Evolutionary conservation across 2,329 filamentous ascomycete genomes (phyloP).

Genomic region (Diaporthe vexans): DNA sequence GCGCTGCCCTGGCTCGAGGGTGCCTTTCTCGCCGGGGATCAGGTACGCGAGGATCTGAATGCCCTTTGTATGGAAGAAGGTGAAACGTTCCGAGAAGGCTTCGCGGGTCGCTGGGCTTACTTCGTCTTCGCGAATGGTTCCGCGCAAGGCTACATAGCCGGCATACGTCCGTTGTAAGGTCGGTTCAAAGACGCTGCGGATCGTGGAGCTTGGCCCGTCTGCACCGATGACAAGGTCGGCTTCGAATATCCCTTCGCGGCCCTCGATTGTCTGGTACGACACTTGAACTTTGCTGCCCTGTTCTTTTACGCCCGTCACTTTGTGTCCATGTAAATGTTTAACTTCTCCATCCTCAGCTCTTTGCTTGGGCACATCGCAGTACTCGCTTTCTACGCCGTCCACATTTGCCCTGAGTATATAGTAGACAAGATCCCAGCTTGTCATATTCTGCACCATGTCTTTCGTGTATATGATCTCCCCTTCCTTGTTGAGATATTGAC

Average conservation of each 20-base stretch:
- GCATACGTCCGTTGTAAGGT: constrained; percentile 50
- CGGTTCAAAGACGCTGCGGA: constrained; percentile 52
- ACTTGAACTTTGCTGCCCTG: constrained; percentile 49
- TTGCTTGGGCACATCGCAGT: constrained; percentile 49
- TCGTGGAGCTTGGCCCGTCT: constrained; percentile 58
- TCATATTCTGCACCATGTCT: constrained; percentile 59
- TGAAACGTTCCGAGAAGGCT: constrained; percentile 55
- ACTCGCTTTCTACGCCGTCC: constrained; percentile 53
- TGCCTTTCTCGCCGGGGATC: constrained; percentile 56
- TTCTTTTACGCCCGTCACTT: constrained; percentile 49
- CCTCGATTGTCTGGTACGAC: constrained; percentile 50
- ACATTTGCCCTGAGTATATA: constrained; percentile 60
- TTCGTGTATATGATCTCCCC: constrained; percentile 52
- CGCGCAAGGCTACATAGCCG: constrained; percentile 59
- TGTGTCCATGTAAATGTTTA: constrained; percentile 51
- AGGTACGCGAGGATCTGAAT: constrained; percentile 59
- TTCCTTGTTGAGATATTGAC: constrained; percentile 52
- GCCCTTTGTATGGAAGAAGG: constrained; percentile 55
- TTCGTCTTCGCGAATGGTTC: constrained; percentile 56
- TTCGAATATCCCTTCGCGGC: constrained; percentile 48
- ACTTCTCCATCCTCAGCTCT: constrained; percentile 48
- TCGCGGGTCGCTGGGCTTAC: constrained; percentile 51
- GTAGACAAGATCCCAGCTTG: constrained; percentile 62
- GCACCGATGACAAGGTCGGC: constrained; percentile 59
- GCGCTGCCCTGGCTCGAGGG: constrained; percentile 54